Percentiles rank a stretch among this genome's conserved stretches.
These are phyloP conservation scores for Lecanicillium sp. DNA, from an alignment of 2,329 filamentous ascomycete species.

Conservation along the genomic window DNA sequence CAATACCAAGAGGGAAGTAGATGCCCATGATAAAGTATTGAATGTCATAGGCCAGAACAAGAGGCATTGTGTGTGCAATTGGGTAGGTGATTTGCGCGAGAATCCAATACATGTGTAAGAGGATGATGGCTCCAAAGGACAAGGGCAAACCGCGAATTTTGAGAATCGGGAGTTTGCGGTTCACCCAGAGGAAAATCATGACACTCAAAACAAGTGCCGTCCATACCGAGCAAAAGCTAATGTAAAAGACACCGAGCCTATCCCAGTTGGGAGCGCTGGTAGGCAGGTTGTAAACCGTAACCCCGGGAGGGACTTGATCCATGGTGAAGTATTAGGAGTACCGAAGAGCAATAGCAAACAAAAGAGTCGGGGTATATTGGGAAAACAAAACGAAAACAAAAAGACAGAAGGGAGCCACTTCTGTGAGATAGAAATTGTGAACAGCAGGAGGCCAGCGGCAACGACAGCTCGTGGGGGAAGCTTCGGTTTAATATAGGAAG, in stretches of 20 bases:
- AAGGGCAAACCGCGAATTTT: conserved; percentile 29
- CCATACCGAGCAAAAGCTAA: conserved; percentile 19
- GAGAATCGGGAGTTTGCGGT: conserved; percentile 26
- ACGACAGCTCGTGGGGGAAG: too few relatives aligned
- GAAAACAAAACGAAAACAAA: neutral
- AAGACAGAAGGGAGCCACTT: too few relatives aligned
- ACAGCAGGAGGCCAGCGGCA: too few relatives aligned
- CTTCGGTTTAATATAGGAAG: too few relatives aligned
- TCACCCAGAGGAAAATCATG: conserved; percentile 23
- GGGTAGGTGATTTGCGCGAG: conserved; percentile 33
- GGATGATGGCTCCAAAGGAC: conserved; percentile 25
- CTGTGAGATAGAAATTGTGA: too few relatives aligned
- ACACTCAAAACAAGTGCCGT: conserved; percentile 22
- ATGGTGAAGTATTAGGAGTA: too few relatives aligned
- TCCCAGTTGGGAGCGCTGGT: conserved; percentile 18
- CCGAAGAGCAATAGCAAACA: too few relatives aligned
- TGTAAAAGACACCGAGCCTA: conserved; percentile 20
- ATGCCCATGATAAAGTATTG: conserved; percentile 54
- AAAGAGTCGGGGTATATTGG: neutral
- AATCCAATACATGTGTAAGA: conserved; percentile 30
- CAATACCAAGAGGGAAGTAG: conserved; percentile 48
- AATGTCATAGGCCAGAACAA: conserved; percentile 33
- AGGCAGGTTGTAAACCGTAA: conserved; percentile 22
- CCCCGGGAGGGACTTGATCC: conserved; percentile 6
- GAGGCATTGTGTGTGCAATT: conserved; percentile 30